Conservation (phyloP, 2,329 filamentous ascomycete genomes). For the Aotearoamyces nothofagi region DNA sequence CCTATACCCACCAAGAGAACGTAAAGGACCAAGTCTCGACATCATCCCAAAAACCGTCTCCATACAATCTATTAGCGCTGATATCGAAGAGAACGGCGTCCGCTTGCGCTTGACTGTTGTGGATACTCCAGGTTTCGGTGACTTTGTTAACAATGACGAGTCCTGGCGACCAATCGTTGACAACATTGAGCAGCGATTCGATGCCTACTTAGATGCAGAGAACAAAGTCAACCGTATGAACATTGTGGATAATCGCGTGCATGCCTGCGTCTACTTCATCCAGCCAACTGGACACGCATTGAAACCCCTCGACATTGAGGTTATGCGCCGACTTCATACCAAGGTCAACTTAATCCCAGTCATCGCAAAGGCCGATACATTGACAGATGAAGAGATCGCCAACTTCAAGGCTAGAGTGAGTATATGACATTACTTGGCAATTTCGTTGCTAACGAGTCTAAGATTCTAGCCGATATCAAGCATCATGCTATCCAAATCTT, state of each 20-base stretch:
- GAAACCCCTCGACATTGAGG: constrained; percentile 97
- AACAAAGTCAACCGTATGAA: constrained; percentile 99
- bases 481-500: constrained; percentile 98
- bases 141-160: constrained; percentile 99
- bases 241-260: constrained; percentile 98
- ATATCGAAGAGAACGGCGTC: constrained; percentile 97
- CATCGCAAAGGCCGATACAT: constrained; percentile 95
- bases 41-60: constrained; percentile 97
- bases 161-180: constrained; percentile 98
- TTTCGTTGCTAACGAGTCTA: constrained; percentile 6
- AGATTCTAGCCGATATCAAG: constrained; percentile 96
- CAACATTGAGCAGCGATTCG: constrained; percentile 98
- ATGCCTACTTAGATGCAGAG: constrained; percentile 96
- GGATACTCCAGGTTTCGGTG: constrained; percentile 93
- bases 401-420: constrained; percentile 93
- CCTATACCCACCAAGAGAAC: constrained; percentile 95
- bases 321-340: constrained; percentile 98
- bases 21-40: constrained; percentile 91
- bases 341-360: constrained; percentile 99
- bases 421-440: constrained; percentile 10
- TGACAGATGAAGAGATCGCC: constrained; percentile 91
- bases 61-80: constrained; percentile 87
- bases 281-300: constrained; percentile 96
- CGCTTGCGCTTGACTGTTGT: constrained; percentile 93
- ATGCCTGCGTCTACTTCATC: constrained; percentile 99